Percentiles rank a stretch among this genome's conserved stretches.
These are phyloP conservation scores for Prunus mume DNA, from an alignment of 306 rosid species.

Conservation along the genomic window DNA sequence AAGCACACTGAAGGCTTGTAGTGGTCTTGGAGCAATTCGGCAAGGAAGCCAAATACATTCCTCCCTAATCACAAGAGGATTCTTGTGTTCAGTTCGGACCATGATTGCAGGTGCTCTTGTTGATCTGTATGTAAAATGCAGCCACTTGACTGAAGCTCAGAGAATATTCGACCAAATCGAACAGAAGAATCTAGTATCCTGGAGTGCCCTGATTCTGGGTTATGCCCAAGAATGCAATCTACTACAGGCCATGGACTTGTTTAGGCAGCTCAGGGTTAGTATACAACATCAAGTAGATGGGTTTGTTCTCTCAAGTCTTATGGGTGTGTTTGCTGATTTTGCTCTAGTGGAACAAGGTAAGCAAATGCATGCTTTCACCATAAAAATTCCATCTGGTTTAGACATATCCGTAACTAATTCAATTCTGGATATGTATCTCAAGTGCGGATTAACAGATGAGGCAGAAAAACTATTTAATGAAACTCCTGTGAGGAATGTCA, in stretches of 20 bases:
- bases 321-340: constrained; percentile 61
- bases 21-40: constrained; percentile 38
- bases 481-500: constrained; percentile 37
- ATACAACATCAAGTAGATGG: constrained; percentile 40
- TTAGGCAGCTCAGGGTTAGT: constrained; percentile 48
- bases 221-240: constrained; percentile 58
- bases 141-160: constrained; percentile 41
- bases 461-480: constrained; percentile 49
- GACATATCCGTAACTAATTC: constrained; percentile 60
- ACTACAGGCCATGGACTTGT: constrained; percentile 50
- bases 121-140: constrained; percentile 56
- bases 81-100: constrained; percentile 32
- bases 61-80: constrained; percentile 44
- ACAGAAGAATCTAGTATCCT: constrained; percentile 45
- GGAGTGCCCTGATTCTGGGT: constrained; percentile 61
- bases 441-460: constrained; percentile 52
- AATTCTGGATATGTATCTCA: constrained; percentile 63
- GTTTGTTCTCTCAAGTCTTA: constrained; percentile 54
- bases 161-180: constrained; percentile 49
- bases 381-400: constrained; percentile 52
- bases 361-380: constrained; percentile 60
- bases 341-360: constrained; percentile 58
- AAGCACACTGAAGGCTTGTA: constrained; percentile 57
- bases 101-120: constrained; percentile 52
- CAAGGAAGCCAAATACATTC: constrained; percentile 62